A percentile compares a stretch with the other conserved stretches of the same genome.
phyloP scores from a whole-genome alignment of 2,329 filamentous ascomycete species.

The Mycogone perniciosa region DNA sequence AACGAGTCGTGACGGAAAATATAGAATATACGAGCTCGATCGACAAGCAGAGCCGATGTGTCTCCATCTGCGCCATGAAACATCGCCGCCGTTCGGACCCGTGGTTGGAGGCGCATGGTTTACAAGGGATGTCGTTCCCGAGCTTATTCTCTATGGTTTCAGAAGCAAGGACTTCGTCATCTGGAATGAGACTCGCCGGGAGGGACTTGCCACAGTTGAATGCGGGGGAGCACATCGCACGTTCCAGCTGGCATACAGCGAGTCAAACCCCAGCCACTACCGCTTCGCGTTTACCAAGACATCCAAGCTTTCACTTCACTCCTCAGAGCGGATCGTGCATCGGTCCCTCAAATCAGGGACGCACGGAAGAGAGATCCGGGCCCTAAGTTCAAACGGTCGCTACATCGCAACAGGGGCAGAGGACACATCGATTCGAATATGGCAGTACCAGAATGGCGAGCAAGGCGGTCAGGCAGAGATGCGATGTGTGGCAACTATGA shows the following conservation, averaged over 20 bases:
- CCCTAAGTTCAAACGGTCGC: conserved; percentile 33
- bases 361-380: conserved; percentile 80
- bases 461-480: conserved; percentile 18
- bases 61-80: conserved; percentile 57
- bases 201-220: conserved; percentile 64
- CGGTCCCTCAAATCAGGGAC: conserved; percentile 59
- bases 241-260: conserved; percentile 48
- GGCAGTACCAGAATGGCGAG: conserved; percentile 35
- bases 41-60: conserved; percentile 15
- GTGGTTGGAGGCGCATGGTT: conserved; percentile 71
- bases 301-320: conserved; percentile 44
- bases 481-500: conserved; percentile 57
- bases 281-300: conserved; percentile 71
- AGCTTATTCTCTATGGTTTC: conserved; percentile 75
- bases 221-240: conserved; percentile 81
- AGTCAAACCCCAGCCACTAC: conserved; percentile 27
- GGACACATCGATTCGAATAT: conserved; percentile 71
- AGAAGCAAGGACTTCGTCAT: conserved; percentile 71
- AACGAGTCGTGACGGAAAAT: conserved; percentile 71
- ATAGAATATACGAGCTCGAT: conserved; percentile 53
- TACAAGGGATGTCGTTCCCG: conserved; percentile 28
- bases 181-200: conserved; percentile 67
- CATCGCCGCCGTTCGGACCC: conserved; percentile 63
- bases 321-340: conserved; percentile 32
- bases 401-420: conserved; percentile 63